Evolutionary conservation across 768 basidiomycete genomes (phyloP), one percentile per base, ranked within the genome.

Genomic region (Hygrophorus pudorinus): DNA sequence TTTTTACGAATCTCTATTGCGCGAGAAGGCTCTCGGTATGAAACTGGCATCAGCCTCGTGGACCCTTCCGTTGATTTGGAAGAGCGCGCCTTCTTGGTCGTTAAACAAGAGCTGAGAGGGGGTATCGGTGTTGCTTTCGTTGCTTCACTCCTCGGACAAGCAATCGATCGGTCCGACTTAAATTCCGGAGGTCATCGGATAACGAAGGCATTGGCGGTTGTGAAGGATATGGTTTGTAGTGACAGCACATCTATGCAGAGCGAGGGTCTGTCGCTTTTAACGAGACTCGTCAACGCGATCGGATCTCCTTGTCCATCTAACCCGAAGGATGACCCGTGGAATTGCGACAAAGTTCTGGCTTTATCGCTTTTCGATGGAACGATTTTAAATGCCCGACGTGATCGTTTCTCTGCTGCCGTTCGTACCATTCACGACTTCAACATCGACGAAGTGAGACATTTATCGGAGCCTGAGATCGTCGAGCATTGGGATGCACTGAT

Each of bases 101-200:
- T 81, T 21, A 65, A 59, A 16, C 71, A 79, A 45, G 73, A 77
- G 38, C 52, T 74, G 14, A 53, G 61, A 21, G 60, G 59, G 24
- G 72, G 72, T 11, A 65, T 73, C 28, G 74, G 71, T 0, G 41
- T 63, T 1, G 59, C 60, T 12, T 59, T 81, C 21, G 60, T 69
- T 14, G 48, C 54, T 14, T 51, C 63, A 12, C 59, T 79, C 13
- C 59, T 79, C 42, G 2, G 10, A 34, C 34, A n/a, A 38, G 38
- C 40, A 47, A 42, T 28, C 10, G 47, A 55, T 30, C 28, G 2
- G 12, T 17, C 34, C 5, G 3, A 24, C 35, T 12, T 9, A 12
- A 14, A 11, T 16, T 3, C n/a, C 14, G 52, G 49, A 18, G 44
- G 34, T 14, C 48, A 52, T 31, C 52, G 61, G 21, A 45, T 73